Evolutionary conservation across 2,329 filamentous ascomycete species (phyloP).

Genomic region (Ophiostoma piceae): DNA sequence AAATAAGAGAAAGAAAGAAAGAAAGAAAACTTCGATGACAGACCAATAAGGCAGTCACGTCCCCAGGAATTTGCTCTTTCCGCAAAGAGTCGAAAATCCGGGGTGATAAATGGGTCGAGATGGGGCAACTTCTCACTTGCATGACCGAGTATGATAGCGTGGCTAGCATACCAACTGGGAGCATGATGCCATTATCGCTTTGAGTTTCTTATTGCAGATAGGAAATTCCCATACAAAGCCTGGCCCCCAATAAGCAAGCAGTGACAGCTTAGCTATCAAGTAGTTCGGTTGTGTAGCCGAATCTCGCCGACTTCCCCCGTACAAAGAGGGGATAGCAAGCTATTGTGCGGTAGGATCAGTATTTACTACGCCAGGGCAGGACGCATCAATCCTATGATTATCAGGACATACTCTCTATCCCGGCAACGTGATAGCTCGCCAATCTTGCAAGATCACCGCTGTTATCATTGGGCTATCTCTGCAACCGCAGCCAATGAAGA

Average conservation of each 20-base stretch:
- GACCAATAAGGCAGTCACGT: neutral
- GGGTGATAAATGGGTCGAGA: neutral
- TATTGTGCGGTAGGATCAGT: neutral
- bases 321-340: neutral
- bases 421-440: neutral
- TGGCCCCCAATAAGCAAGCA: no score
- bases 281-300: conserved; percentile 25
- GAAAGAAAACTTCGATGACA: no score
- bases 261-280: no score
- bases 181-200: neutral
- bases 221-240: no score
- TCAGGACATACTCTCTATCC: neutral
- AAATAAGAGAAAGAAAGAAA: no score
- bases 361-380: neutral
- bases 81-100: neutral
- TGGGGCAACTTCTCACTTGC: neutral
- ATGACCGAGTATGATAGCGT: neutral
- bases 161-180: neutral
- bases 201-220: neutral
- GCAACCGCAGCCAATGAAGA: no score
- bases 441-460: neutral
- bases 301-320: conserved; percentile 28
- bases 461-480: no score
- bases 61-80: neutral
- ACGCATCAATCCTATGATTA: neutral